Base-by-base conservation (phyloP, 345 rosid genomes). In the Murraya koenigii region DNA sequence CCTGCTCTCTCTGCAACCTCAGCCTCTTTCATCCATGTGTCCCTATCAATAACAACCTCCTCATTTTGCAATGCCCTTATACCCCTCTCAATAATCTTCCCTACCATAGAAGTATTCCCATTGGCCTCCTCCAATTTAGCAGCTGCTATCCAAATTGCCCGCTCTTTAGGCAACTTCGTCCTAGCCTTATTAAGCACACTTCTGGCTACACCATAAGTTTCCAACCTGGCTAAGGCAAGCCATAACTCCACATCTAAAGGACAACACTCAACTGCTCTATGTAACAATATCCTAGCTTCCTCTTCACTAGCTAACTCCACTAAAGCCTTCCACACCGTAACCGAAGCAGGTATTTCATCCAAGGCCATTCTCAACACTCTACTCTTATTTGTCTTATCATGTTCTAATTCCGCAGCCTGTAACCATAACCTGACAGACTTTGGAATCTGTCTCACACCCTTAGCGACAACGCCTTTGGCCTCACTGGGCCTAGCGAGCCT, bases 91-190 rank as follows among this genome's bases (percentile, higher is more conserved):
- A 94, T 93, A 80, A 94, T 88, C 84, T 93, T 93, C 63, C 85
- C 97, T 28, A 93, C 97, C 91, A 85, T 90, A 23, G 88, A 59
- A 10, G 82, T 86, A 82, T 94, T 91, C 33, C 92, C 98, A 81
- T 90, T 90, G 47, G 97, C 98, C 86, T 93, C 97, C 80, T 93
- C 98, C 87, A 93, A 87, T 87, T 93, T 93, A 22, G 95, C 95
- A 72, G 97, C 95, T 9, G 92, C 90, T 66, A 93, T 93, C 97
- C 98, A 94, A 58, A 93, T 94, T 0, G 98, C 92, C 32, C 97
- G 98, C 79, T 94, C 97, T 80, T 91, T 93, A 6, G 95, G 68
- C 76, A 93, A 83, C 80, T 87, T 87, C 78, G 81, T 86, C 81
- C 95, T 93, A 0, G 98, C 97, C 80, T 47, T 83, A 81, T 93